Percentiles rank a stretch among this genome's conserved stretches.
These are phyloP conservation scores for Coemansia reversa DNA, from an alignment of 192 early-diverging fungal genomes.

Conservation along the genomic window DNA sequence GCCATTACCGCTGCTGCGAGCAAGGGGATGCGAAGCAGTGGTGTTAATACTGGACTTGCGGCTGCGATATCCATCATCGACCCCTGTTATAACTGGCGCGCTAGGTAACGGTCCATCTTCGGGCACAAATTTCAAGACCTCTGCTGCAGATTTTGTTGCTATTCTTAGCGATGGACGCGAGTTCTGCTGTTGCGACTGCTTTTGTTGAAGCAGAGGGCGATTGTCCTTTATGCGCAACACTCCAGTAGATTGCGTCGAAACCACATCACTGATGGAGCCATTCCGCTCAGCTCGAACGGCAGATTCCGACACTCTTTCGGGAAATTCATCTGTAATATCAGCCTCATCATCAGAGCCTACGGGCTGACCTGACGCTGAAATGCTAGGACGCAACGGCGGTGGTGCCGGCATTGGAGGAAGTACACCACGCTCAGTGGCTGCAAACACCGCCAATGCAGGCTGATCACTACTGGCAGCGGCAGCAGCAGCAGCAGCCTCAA, in stretches of 20 bases:
- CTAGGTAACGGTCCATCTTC: constrained; percentile 25
- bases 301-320: not conserved
- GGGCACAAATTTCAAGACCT: constrained; percentile 37
- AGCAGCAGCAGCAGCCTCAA: constrained; percentile 44
- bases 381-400: constrained; percentile 38
- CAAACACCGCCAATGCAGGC: constrained; percentile 41
- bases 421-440: constrained; percentile 47
- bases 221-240: constrained; percentile 30
- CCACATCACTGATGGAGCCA: constrained; percentile 27
- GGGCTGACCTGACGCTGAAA: constrained; percentile 14
- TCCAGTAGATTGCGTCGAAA: constrained; percentile 9
- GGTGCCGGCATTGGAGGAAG: constrained; percentile 53
- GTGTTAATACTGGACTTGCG: constrained; percentile 50
- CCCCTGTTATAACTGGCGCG: constrained; percentile 24
- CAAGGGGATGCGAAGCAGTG: constrained; percentile 20
- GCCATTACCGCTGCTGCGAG: constrained; percentile 1
- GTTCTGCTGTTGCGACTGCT: constrained; percentile 26
- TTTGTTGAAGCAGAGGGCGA: constrained; percentile 13
- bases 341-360: not conserved
- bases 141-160: constrained; percentile 33
- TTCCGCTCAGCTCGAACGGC: constrained; percentile 1
- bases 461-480: constrained; percentile 48
- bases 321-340: not conserved
- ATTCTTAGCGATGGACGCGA: constrained; percentile 40
- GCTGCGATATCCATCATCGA: constrained; percentile 28